Conservation (phyloP, 768 basidiomycete genomes). For the Tricholoma terreum region DNA sequence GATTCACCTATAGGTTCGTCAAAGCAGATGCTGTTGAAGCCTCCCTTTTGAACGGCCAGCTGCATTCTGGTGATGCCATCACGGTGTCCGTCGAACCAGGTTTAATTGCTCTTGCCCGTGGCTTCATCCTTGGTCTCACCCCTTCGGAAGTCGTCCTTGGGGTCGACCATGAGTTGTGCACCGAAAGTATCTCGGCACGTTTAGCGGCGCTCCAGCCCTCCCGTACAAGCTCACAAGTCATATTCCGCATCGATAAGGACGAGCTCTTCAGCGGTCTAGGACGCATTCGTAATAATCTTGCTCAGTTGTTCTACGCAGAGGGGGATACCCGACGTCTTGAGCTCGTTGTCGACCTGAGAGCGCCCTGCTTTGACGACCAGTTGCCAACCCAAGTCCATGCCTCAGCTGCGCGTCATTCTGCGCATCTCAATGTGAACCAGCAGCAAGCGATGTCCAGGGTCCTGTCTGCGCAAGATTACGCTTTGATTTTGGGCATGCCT, state of each 20-base stretch:
- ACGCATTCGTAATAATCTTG: conserved; percentile 86
- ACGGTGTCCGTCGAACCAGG: conserved; percentile 85
- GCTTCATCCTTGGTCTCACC: conserved; percentile 75
- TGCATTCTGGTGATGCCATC: conserved; percentile 78
- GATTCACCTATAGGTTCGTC: conserved; percentile 73
- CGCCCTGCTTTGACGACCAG: conserved; percentile 56
- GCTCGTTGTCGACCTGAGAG: conserved; percentile 78
- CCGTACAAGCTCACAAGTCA: conserved; percentile 15
- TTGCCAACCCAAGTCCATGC: conserved; percentile 15
- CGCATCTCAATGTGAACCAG: conserved; percentile 70
- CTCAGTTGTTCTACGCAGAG: conserved; percentile 79
- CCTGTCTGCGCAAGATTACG: conserved; percentile 81
- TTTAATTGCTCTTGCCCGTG: conserved; percentile 79
- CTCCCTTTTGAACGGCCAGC: conserved; percentile 64
- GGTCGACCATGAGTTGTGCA: conserved; percentile 74
- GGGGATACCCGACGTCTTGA: conserved; percentile 66
- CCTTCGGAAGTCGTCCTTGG: conserved; percentile 68
- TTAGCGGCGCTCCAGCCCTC: conserved; percentile 20
- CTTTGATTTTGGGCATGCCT: conserved; percentile 94
- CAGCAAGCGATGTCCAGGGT: conserved; percentile 67
- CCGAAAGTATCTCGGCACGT: conserved; percentile 43
- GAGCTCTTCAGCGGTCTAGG: conserved; percentile 86
- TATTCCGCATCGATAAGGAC: conserved; percentile 93
- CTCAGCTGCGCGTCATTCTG: conserved; percentile 27
- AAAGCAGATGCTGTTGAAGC: conserved; percentile 24